Percentiles rank a stretch among this genome's conserved stretches.
Conservation (phyloP, 768 basidiomycete species). For the Mycena alexandri region DNA sequence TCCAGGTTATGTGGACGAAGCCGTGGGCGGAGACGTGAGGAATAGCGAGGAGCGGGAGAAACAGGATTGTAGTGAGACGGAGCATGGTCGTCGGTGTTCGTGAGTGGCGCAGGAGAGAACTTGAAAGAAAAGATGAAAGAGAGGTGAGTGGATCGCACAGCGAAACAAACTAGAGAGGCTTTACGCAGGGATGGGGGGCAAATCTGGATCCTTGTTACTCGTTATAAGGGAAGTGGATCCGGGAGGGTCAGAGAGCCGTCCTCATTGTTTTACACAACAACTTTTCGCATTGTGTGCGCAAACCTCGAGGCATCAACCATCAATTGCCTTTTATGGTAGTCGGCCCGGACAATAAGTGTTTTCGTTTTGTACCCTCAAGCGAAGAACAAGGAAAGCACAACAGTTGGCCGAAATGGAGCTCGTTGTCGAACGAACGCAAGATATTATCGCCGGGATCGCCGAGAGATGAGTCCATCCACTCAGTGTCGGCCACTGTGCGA, state of each 20-base stretch:
- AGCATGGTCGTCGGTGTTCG: constrained; percentile 40
- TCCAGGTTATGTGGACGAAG: constrained; percentile 52
- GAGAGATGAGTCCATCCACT: no score
- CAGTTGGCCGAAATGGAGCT: not conserved
- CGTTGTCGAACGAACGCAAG: no score
- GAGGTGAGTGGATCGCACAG: constrained; percentile 33
- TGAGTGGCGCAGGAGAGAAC: not conserved
- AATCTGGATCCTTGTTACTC: not conserved
- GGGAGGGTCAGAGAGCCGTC: constrained; percentile 12
- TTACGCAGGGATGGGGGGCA: constrained; percentile 13
- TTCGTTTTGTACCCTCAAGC: not conserved
- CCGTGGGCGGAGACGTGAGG: constrained; percentile 61
- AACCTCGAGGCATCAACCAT: constrained; percentile 26
- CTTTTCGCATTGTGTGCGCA: constrained; percentile 29
- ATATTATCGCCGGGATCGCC: no score
- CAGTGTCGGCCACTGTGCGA: no score
- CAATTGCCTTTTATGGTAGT: constrained; percentile 17
- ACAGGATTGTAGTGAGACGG: constrained; percentile 42
- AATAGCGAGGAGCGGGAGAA: constrained; percentile 50
- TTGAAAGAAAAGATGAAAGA: constrained; percentile 14
- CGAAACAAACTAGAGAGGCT: constrained; percentile 9
- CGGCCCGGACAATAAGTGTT: constrained; percentile 12
- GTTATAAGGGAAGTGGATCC: no score
- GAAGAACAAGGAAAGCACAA: not conserved
- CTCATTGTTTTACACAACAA: constrained; percentile 27